Base-by-base conservation (phyloP, 768 basidiomycete species). In the Neoboletus magnificus region DNA sequence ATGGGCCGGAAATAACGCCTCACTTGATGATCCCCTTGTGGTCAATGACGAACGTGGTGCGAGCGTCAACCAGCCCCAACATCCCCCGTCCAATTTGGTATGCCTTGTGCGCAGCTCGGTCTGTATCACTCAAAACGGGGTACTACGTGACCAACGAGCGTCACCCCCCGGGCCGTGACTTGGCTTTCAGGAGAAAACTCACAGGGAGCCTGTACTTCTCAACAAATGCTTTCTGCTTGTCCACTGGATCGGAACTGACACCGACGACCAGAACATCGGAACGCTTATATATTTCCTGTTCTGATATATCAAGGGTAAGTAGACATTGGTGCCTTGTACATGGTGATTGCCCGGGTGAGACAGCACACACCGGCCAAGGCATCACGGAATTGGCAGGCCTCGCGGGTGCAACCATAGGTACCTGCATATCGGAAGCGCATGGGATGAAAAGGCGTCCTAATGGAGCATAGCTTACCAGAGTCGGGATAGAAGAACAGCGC, bases 321-420 rank as follows among this genome's bases (percentile, higher is more conserved):
- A 32, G 39, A 36, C 12, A 48, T 52, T 36, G n/a, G 16, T 33
- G 20, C 27, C 16, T 15, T 27, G 25, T 22, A 18, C 12, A 13
- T 18, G 10, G 3, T 5, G 40, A 55, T 39, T 16, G 46, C 36
- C 57, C 43, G 33, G 20, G 44, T 20, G 48, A 46, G 44, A 52
- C 5, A 23, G 29, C 4, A 67, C 80, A 53, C 54, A 87, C 87
- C 82, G 35, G 75, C 80, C 41, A 89, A 72, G 4, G 89, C 89
- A 73, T 93, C 88, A 25, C 91, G 82, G 71, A 94, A 92, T 50
- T 84, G 78, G 63, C 90, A 92, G 2, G 87, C 91, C 69, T 93
- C 85, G 63, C 80, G 85, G 18, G 89, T 94, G 70, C 92, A 93
- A 6, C 87, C 90, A 48, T 76, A 85, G 2, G 89, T 82, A 7